Percentiles rank a stretch among this genome's conserved stretches.
phyloP scores from a whole-genome alignment of 83 land plant species.

The Thuja plicata region DNA sequence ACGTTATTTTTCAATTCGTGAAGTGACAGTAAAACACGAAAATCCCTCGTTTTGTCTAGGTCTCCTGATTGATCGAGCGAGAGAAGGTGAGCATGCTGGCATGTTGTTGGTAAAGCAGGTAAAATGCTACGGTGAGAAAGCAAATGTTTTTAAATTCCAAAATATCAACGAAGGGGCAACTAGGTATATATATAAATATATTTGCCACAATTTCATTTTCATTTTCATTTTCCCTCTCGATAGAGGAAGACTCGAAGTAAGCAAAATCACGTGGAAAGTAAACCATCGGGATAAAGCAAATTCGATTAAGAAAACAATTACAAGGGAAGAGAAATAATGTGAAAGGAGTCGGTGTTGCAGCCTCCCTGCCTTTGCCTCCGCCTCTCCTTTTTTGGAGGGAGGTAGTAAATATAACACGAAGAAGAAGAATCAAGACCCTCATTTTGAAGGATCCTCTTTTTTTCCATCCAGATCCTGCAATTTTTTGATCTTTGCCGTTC shows the following conservation, averaged over 20 bases:
- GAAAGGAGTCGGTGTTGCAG: slow-evolving; percentile 9
- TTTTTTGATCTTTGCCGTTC: neutral
- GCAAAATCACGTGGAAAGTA: neutral
- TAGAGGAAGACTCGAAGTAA: neutral
- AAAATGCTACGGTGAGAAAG: too few relatives aligned
- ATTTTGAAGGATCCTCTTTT: neutral
- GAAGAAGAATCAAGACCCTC: neutral
- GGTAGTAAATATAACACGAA: neutral
- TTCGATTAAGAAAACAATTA: neutral
- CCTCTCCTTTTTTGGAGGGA: slow-evolving; percentile 11
- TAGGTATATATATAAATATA: too few relatives aligned
- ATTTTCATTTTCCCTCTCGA: neutral
- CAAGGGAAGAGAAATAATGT: neutral
- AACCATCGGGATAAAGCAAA: neutral
- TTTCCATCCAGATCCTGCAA: slow-evolving; percentile 7
- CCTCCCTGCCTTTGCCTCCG: slow-evolving; percentile 1
- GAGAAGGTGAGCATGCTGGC: too few relatives aligned
- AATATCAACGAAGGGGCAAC: too few relatives aligned
- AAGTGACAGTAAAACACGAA: too few relatives aligned
- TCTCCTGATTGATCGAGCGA: too few relatives aligned
- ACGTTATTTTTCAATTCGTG: too few relatives aligned
- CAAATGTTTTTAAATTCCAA: too few relatives aligned
- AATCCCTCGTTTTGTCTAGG: too few relatives aligned
- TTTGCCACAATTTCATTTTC: neutral
- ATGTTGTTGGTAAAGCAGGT: too few relatives aligned